Base-by-base conservation (phyloP, 1,284 basidiomycete species). In the Afroboletus lepidellus region DNA sequence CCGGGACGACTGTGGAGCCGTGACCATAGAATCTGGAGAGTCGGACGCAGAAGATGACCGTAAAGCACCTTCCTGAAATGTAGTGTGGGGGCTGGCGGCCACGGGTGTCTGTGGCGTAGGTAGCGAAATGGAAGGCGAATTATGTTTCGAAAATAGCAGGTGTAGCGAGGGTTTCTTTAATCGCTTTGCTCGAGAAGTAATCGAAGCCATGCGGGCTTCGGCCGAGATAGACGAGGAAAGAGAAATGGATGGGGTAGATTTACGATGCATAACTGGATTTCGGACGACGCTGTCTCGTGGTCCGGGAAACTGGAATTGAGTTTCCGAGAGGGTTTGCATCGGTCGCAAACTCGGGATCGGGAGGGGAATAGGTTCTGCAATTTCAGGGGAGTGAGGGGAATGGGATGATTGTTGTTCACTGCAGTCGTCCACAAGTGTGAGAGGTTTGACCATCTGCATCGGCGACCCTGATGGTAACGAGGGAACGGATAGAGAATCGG, bases 91-190 rank as follows among this genome's bases (percentile, higher is more conserved):
- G n/a, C 50, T 32, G n/a, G 48, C 20, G 6, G 53, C 32, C 2
- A n/a, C 51, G 2, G 56, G 55, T 1, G 61, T 68, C 3, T 56
- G 61, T 47, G 62, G 27, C n/a, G 34, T 23, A 16, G 63, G 39
- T 30, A 60, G 51, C 38, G 64, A 61, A 41, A 73, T 56, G 6
- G 75, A 56, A 18, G 77, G 75, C 2, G 70, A 63, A 13, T 78
- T 75, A 39, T 73, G 73, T 64, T 78, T 82, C 23, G 77, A 72
- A 61, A 83, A 80, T 23, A 83, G 63, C 16, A 80, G 62, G 50
- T 77, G 77, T 51, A 83, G 60, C 5, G 81, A 83, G 2, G 80
- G 79, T 55, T 78, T 81, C 65, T 80, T 82, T 51, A 74, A 41
- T 57, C 79, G 71, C 52, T 50, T 68, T 18, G 66, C 66, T 27